phyloP scores from a whole-genome alignment of 2,329 filamentous ascomycete genomes.

The Exophiala xenobiotica region DNA sequence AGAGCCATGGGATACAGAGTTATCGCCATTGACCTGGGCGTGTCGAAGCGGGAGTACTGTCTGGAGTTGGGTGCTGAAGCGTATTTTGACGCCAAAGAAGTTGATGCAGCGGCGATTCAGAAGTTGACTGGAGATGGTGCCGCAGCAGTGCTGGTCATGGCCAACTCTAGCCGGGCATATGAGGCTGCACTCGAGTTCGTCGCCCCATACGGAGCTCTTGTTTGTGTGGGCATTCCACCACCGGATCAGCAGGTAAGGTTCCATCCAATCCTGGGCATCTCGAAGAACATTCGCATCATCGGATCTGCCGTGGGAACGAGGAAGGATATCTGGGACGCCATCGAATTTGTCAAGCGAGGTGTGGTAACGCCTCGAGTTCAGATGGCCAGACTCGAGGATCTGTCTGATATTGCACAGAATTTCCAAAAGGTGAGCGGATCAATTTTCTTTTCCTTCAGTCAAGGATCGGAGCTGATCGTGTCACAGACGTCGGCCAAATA shows the following conservation, averaged over 20 bases:
- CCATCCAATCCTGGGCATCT: constrained; percentile 15
- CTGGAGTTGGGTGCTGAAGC: constrained; percentile 38
- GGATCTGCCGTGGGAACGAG: constrained; percentile 27
- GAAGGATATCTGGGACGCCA: constrained; percentile 24
- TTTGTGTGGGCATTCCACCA: constrained; percentile 39
- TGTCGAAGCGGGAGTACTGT: constrained; percentile 35
- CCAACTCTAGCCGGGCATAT: constrained; percentile 21
- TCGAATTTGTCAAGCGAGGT: constrained; percentile 27
- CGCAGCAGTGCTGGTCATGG: constrained; percentile 21
- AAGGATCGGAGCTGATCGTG: neutral
- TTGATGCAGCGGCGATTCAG: constrained; percentile 16
- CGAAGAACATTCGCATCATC: constrained; percentile 24
- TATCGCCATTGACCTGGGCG: constrained; percentile 42
- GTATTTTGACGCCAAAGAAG: constrained; percentile 37
- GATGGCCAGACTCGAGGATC: constrained; percentile 25
- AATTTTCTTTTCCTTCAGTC: neutral
- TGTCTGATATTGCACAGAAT: constrained; percentile 17
- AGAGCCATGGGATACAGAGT: constrained; percentile 46
- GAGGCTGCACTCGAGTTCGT: constrained; percentile 34
- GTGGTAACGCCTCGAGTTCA: constrained; percentile 29
- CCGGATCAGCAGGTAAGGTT: constrained; percentile 10
- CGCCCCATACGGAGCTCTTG: constrained; percentile 41
- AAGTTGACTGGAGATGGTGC: constrained; percentile 23
- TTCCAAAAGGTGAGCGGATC: constrained; percentile 19
- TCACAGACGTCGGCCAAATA: constrained; percentile 14